Conservation (phyloP, 2,329 filamentous ascomycete species). For the Pseudogymnoascus sp. region DNA sequence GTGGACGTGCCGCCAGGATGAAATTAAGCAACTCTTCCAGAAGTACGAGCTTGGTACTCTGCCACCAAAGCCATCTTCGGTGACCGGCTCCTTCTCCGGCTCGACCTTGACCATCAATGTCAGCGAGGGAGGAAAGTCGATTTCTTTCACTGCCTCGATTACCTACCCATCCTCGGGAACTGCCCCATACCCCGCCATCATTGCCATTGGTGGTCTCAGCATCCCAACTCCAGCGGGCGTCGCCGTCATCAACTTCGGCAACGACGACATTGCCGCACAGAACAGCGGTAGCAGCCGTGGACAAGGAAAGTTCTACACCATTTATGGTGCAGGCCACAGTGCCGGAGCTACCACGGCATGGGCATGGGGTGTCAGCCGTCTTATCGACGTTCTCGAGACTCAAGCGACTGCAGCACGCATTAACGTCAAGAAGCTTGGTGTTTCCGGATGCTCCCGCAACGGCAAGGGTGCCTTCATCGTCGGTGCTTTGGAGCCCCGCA, state of each 20-base stretch:
- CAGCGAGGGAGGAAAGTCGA: slow-evolving; percentile 38
- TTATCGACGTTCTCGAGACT: slow-evolving; percentile 52
- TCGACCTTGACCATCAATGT: slow-evolving; percentile 40
- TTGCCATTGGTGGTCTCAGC: slow-evolving; percentile 48
- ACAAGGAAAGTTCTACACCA: slow-evolving; percentile 52
- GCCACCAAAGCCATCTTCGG: slow-evolving; percentile 40
- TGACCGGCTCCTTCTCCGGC: slow-evolving; percentile 41
- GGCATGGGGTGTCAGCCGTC: slow-evolving; percentile 56
- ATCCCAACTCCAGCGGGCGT: slow-evolving; percentile 50
- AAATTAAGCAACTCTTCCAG: slow-evolving; percentile 44
- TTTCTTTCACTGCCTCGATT: slow-evolving; percentile 41
- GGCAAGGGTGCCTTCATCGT: slow-evolving; percentile 59
- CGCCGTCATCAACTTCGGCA: slow-evolving; percentile 53
- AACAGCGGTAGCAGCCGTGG: slow-evolving; percentile 42
- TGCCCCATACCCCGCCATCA: slow-evolving; percentile 50
- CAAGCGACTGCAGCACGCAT: slow-evolving; percentile 40
- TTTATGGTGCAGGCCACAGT: slow-evolving; percentile 49
- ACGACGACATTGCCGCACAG: slow-evolving; percentile 52
- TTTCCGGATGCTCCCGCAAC: slow-evolving; percentile 59
- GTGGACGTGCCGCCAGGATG: slow-evolving; percentile 43
- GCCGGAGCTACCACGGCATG: slow-evolving; percentile 56
- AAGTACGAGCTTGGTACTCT: slow-evolving; percentile 47
- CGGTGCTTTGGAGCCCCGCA: slow-evolving; percentile 52
- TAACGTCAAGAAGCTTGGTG: slow-evolving; percentile 44
- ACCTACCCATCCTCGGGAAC: slow-evolving; percentile 36